Base-by-base conservation (phyloP, 257 asterid genomes). In the Datura wrightii region DNA sequence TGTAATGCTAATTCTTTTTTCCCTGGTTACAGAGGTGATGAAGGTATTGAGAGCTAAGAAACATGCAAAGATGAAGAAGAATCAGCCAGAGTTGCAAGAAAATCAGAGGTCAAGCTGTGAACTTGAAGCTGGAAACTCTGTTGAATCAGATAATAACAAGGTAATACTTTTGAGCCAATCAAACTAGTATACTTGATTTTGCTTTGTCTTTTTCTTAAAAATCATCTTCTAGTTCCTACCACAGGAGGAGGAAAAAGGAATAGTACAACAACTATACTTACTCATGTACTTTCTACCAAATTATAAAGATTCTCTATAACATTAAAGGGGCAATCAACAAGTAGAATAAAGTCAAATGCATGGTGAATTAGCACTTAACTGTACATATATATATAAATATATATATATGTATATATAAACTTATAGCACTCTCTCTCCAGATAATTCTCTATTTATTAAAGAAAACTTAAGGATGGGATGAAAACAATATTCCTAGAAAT, bases 1-100 rank as follows among this genome's bases (percentile, higher is more conserved):
- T 18, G 14, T 31, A 39, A 9, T 5, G 5, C 60, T 41, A 37
- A 14, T 10, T 16, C 16, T 4, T 41, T 18, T 31, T 7, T 18
- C 11, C 19, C 7, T 83, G 15, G 71, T 59, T 90, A 86, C 92
- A 95, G 99, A 95, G 91, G 99, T 94, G 82, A 87, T 94, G 91
- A 94, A 93, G 83, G 98, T 95, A 69, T 84, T 95, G 60, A 89
- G 91, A 89, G 97, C 98, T 2, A 95, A 94, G 90, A 93, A 88
- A 87, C 87, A 91, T 88, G 98, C 95, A 81, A 95, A 93, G 91
- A 91, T 89, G 96, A 91, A 87, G 91, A 92, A 79, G 85, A 90
- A 55, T 63, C 31, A 67, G 42, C 52, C 87, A 15, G 92, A 88
- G 59, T 60, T 92, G 85, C 88, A 82, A 66, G 82, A 74, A 34